These are phyloP conservation scores for Diaporthe caulivora DNA, from an alignment of 2,329 filamentous ascomycete genomes.

Conservation along the genomic window DNA sequence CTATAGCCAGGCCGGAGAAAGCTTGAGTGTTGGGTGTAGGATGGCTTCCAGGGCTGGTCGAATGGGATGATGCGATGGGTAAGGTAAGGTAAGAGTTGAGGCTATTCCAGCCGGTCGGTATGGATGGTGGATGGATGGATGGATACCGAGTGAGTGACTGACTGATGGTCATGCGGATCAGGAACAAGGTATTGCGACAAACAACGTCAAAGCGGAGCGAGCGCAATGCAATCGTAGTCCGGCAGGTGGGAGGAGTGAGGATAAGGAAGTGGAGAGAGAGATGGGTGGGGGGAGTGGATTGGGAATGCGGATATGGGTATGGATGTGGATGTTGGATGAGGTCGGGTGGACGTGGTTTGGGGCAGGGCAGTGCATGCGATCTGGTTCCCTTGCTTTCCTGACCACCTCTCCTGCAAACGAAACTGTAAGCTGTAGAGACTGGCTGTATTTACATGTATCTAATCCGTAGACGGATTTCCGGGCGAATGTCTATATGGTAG, in stretches of 20 bases:
- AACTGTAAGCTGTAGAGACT: not conserved
- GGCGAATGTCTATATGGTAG: not conserved
- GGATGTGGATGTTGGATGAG: not conserved
- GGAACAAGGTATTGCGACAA: conserved; percentile 20
- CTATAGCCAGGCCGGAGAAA: conserved; percentile 15
- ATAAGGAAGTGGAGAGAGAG: conserved; percentile 21
- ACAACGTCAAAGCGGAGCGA: conserved; percentile 29
- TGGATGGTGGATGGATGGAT: not conserved
- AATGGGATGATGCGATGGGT: conserved; percentile 1
- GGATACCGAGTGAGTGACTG: not conserved
- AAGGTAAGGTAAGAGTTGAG: conserved; percentile 27
- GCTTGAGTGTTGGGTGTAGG: not conserved
- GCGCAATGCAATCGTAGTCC: not conserved
- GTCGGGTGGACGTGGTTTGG: conserved; percentile 2
- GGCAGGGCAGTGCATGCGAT: not conserved
- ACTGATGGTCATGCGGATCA: conserved; percentile 25
- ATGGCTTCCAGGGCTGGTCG: not conserved
- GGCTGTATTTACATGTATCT: not conserved
- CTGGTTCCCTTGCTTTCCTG: not conserved
- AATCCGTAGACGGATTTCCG: not conserved
- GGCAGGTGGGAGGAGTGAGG: conserved; percentile 12
- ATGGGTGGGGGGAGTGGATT: not conserved
- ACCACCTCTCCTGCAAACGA: conserved; percentile 1
- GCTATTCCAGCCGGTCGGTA: conserved; percentile 28
- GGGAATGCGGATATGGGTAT: conserved; percentile 1